phyloP scores from a whole-genome alignment of 768 basidiomycete genomes.

The Tricholoma flavovirens region DNA sequence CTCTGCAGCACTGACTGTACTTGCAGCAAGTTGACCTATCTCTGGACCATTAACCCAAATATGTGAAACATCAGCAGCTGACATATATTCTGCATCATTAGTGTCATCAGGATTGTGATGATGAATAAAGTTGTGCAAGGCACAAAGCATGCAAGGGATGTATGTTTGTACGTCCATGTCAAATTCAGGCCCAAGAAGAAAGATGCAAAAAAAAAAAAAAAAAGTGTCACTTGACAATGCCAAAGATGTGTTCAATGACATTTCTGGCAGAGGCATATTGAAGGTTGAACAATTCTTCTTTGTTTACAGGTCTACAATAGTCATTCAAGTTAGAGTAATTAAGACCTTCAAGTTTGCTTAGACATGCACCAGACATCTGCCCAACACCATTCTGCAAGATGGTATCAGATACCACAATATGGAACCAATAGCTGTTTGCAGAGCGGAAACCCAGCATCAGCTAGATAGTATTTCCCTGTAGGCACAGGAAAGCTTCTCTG shows the following conservation, averaged over 20 bases:
- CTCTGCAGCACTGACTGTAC: background rate
- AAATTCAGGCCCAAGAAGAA: conserved; percentile 17
- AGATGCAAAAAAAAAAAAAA: no score
- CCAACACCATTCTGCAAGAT: conserved; percentile 20
- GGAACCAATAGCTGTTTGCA: conserved; percentile 29
- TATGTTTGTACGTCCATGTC: conserved; percentile 20
- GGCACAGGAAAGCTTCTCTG: conserved; percentile 20
- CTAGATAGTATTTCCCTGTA: conserved; percentile 27
- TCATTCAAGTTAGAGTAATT: background rate
- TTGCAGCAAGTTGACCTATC: background rate
- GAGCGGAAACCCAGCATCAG: conserved; percentile 29
- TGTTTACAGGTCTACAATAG: conserved; percentile 21
- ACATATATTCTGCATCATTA: background rate
- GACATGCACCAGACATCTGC: conserved; percentile 11
- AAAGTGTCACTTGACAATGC: conserved; percentile 22
- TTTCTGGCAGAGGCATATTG: conserved; percentile 28
- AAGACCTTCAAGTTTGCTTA: background rate
- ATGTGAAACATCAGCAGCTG: background rate
- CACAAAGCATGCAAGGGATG: conserved; percentile 20
- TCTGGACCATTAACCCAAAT: background rate
- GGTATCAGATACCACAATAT: conserved; percentile 29
- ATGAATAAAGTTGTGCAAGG: conserved; percentile 24
- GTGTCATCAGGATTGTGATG: background rate
- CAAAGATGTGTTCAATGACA: conserved; percentile 34
- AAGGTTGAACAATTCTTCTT: conserved; percentile 32